Evolutionary conservation across 1,284 basidiomycete species (phyloP).

Genomic region (Melampsora larici-populina): DNA sequence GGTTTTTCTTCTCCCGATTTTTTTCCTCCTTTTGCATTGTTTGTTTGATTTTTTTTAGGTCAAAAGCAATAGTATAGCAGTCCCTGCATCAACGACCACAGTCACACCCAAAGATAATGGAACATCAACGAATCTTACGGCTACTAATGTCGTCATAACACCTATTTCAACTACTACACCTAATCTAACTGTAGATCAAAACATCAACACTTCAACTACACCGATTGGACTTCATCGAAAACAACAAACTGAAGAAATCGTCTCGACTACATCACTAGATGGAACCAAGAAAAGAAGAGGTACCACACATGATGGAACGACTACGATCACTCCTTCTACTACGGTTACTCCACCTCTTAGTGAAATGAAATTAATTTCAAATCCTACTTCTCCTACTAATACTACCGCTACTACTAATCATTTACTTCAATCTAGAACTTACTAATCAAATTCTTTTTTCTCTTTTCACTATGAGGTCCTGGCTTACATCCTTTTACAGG

Average conservation of each 20-base stretch:
- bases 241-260: constrained; percentile 12
- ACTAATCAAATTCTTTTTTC: too few species aligned
- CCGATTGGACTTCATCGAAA: background rate
- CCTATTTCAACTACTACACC: background rate
- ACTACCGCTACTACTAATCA: too few species aligned
- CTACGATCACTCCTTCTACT: background rate
- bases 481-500: too few species aligned
- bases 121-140: too few species aligned
- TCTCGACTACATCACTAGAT: background rate
- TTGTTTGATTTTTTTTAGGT: too few species aligned
- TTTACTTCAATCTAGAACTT: too few species aligned
- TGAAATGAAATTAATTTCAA: constrained; percentile 35
- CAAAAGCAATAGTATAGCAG: too few species aligned
- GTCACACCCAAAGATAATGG: too few species aligned
- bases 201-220: background rate
- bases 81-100: too few species aligned
- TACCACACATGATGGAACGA: background rate
- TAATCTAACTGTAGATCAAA: background rate
- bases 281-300: constrained; percentile 27
- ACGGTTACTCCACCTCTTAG: constrained; percentile 33
- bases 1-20: background rate
- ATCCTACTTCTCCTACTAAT: background rate
- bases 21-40: background rate
- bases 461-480: too few species aligned
- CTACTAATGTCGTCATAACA: background rate